Base-by-base conservation (phyloP, 2,329 filamentous ascomycete species). In the Pseudogymnoascus verrucosus region DNA sequence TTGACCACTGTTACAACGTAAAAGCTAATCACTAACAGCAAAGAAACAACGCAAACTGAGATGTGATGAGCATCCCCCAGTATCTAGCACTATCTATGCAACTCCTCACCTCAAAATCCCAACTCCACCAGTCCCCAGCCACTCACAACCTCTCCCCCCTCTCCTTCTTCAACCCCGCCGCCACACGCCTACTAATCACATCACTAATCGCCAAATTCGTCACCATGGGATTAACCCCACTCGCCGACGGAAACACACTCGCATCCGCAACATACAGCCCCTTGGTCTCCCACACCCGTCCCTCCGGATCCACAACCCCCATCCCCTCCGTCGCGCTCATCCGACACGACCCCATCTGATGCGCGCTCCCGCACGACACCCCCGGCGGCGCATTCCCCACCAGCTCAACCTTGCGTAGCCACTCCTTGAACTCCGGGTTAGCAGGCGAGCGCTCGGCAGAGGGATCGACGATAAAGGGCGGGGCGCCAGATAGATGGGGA, bases 211-310 rank as follows among this genome's bases (percentile, higher is more conserved):
- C 84, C 89, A 93, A 91, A 64, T 79, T 82, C 14, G 89, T 91
- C 44, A 92, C 78, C 90, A 93, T 93, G 10, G 90, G 90, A 73
- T 93, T 93, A 34, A 92, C 89, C 1, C 90, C 89, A 72, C 85
- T 90, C 10, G 89, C 89, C 63, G 83, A 88, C 1, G 89, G 90
- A 65, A 93, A 89, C 10, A 91, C 86, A 72, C 87, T 91, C 54
- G 88, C 85, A 74, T 93, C 90, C 8, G 86, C 85, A 16, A 93
- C 84, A 71, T 85, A 91, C 69, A 93, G 70, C 0, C 82, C 83
- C 68, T 85, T 76, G 0, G 78, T 80, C 1, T 83, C 88, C 87
- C 88, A 93, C 7, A 91, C 84, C 66, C 73, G 78, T 1, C 86
- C 85, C 65, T 74, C 76, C 2, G 77, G 73, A 69, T 87, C 83